Conservation (phyloP, 2,329 filamentous ascomycete genomes). For the Xylariales sp. region DNA sequence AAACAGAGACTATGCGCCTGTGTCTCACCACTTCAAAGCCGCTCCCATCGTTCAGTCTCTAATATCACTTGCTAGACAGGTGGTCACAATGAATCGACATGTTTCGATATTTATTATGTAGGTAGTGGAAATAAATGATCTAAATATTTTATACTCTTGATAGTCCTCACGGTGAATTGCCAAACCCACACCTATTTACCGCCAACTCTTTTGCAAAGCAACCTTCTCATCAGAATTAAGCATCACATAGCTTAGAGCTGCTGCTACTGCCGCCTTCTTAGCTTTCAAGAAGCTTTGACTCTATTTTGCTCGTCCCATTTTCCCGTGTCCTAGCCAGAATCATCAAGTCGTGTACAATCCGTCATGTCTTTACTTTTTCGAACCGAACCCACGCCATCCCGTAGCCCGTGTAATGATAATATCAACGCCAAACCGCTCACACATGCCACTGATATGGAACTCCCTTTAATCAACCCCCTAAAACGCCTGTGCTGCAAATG, state of each 20-base stretch:
- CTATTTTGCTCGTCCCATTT: constrained; percentile 31
- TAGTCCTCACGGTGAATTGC: background rate
- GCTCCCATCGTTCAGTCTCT: too few relatives aligned
- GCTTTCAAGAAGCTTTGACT: constrained; percentile 18
- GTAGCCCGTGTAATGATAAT: constrained; percentile 28
- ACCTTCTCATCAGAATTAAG: background rate
- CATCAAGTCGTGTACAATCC: constrained; percentile 39
- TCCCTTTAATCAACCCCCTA: constrained; percentile 40
- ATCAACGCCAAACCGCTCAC: constrained; percentile 44
- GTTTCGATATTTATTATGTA: background rate
- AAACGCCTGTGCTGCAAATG: constrained; percentile 48
- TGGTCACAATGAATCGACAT: too few relatives aligned
- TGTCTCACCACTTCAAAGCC: background rate
- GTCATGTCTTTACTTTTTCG: constrained; percentile 32
- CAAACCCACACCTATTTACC: background rate
- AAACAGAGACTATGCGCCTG: background rate
- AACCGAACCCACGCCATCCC: constrained; percentile 29
- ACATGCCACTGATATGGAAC: constrained; percentile 36
- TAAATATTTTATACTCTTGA: background rate
- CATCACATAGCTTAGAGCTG: background rate
- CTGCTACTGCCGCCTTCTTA: constrained; percentile 1
- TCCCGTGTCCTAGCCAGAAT: constrained; percentile 28
- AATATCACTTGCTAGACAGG: too few relatives aligned
- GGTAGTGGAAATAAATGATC: background rate
- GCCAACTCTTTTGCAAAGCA: background rate